Conservation (phyloP, 768 basidiomycete species). For the Tubosaeta sp. region DNA sequence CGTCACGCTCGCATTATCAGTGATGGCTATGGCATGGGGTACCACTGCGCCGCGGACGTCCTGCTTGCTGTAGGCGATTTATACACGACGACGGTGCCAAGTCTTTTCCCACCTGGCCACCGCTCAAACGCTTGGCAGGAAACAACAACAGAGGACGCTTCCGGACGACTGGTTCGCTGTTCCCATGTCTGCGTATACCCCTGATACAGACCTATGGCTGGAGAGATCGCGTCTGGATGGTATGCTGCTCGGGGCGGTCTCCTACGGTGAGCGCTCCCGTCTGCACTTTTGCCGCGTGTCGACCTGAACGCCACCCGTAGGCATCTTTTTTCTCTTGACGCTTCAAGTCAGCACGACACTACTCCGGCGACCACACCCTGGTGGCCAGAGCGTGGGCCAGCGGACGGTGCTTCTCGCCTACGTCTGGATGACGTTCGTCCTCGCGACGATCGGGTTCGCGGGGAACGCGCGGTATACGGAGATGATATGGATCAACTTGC, state of each 20-base stretch:
- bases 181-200: slow-evolving; percentile 16
- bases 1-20: background rate
- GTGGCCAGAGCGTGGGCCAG: background rate
- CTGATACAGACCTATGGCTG: slow-evolving; percentile 22
- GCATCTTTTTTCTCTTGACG: slow-evolving; percentile 21
- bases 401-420: slow-evolving; percentile 15
- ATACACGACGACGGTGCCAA: background rate
- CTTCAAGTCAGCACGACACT: slow-evolving; percentile 13
- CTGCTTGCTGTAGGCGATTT: background rate
- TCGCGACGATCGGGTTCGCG: slow-evolving; percentile 26
- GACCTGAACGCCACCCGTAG: slow-evolving; percentile 3
- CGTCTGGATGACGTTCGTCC: slow-evolving; percentile 22
- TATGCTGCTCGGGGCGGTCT: slow-evolving; percentile 16
- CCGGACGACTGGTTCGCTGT: background rate
- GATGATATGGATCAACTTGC: slow-evolving; percentile 32
- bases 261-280: slow-evolving; percentile 14
- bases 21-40: too few species aligned
- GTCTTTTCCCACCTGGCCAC: too few species aligned
- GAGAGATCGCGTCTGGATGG: slow-evolving; percentile 26
- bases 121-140: too few species aligned
- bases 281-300: background rate
- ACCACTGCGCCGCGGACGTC: background rate
- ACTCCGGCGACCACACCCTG: background rate
- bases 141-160: background rate
- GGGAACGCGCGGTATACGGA: slow-evolving; percentile 25